Conservation (phyloP, 225 moss, liverwort and hornwort genomes). For the Asterella californica region DNA sequence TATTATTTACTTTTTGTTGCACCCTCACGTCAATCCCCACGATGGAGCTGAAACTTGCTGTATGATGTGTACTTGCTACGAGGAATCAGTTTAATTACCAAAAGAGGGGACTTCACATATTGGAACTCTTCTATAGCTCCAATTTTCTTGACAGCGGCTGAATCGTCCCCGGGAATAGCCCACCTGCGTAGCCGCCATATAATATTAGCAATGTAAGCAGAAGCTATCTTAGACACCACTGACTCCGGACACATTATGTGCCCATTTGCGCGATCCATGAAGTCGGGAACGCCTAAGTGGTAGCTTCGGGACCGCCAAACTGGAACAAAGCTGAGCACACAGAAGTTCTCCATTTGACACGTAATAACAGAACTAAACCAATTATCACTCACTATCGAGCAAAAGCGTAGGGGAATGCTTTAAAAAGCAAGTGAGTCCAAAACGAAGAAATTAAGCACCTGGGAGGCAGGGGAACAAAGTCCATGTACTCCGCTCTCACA, state of each 20-base stretch:
- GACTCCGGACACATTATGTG: not conserved
- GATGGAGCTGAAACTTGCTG: too few relatives aligned
- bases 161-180: constrained; percentile 31
- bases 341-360: too few relatives aligned
- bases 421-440: not conserved
- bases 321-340: not conserved
- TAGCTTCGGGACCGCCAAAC: not conserved
- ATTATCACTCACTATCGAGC: not conserved
- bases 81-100: constrained; percentile 13
- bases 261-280: not conserved
- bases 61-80: not conserved
- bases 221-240: not conserved
- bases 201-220: not conserved
- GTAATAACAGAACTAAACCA: not conserved
- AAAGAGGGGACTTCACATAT: constrained; percentile 27
- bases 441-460: constrained; percentile 16
- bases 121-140: constrained; percentile 21
- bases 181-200: constrained; percentile 13
- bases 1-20: too few relatives aligned
- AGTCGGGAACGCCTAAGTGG: not conserved
- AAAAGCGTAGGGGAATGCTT: not conserved
- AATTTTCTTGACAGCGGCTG: constrained; percentile 27
- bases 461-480: constrained; percentile 20
- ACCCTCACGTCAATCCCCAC: too few relatives aligned
- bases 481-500: constrained; percentile 36